Evolutionary conservation across 192 early-diverging fungal species (phyloP).

Genomic region (Coemansia sp.): DNA sequence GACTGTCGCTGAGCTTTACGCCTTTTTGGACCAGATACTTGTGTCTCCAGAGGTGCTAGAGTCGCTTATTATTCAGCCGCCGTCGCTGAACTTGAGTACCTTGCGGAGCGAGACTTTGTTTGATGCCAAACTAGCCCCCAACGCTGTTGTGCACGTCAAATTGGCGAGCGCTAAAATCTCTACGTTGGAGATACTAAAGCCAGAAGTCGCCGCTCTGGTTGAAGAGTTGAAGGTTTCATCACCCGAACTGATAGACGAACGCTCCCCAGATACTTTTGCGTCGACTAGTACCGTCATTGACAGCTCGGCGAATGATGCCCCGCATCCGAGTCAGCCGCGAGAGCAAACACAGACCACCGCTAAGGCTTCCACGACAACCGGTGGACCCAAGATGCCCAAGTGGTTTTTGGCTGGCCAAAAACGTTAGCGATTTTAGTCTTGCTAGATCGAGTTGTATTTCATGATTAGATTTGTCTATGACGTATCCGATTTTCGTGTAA

Average conservation of each 20-base stretch:
- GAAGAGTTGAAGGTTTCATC: slow-evolving; percentile 10
- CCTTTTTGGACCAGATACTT: slow-evolving; percentile 19
- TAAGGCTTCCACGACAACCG: background rate
- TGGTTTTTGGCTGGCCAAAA: slow-evolving; percentile 47
- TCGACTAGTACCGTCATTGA: background rate
- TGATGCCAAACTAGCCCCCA: slow-evolving; percentile 38
- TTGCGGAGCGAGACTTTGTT: slow-evolving; percentile 8
- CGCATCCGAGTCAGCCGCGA: background rate
- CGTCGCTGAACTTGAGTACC: slow-evolving; percentile 18
- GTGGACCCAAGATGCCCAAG: slow-evolving; percentile 33
- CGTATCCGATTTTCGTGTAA: background rate
- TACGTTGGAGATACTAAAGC: slow-evolving; percentile 20
- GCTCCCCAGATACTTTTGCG: background rate
- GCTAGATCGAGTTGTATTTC: too few relatives aligned
- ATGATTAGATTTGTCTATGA: too few relatives aligned
- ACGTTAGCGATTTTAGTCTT: background rate
- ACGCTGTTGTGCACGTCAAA: slow-evolving; percentile 44
- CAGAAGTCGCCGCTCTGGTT: slow-evolving; percentile 13
- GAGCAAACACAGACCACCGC: background rate
- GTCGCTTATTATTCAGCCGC: slow-evolving; percentile 37
- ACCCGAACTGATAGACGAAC: background rate
- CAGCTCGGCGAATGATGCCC: background rate
- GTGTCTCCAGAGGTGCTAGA: slow-evolving; percentile 6
- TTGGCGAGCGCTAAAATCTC: background rate
- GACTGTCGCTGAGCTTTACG: slow-evolving; percentile 28